A percentile compares a stretch with the other conserved stretches of the same genome.
phyloP scores from a whole-genome alignment of 78 protist genomes.

The Creolimax fragrantissima region DNA sequence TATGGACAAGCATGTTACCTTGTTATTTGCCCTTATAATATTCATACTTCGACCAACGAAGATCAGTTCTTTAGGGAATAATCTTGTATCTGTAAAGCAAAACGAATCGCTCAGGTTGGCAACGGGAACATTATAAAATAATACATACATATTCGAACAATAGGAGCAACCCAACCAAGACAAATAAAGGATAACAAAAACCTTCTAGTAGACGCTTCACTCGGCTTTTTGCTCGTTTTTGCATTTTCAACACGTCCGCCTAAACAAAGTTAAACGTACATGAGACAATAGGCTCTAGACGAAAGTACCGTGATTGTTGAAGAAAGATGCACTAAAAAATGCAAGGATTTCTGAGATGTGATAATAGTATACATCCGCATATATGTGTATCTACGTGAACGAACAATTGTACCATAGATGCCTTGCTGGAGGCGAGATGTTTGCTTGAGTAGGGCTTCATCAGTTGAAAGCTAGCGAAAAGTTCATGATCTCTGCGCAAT shows the following conservation, averaged over 20 bases:
- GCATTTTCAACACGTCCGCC: background rate
- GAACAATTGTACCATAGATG: too few relatives aligned
- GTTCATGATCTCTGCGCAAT: background rate
- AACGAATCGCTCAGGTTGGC: background rate
- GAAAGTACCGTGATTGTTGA: too few relatives aligned
- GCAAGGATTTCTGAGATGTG: too few relatives aligned
- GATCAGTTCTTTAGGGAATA: background rate
- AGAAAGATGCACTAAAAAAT: too few relatives aligned
- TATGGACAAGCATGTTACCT: background rate
- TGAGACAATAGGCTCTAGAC: too few relatives aligned
- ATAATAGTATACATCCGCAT: too few relatives aligned
- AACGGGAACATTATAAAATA: background rate
- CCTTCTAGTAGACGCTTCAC: background rate
- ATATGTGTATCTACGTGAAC: too few relatives aligned
- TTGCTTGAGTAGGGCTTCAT: background rate
- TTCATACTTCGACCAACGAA: constrained; percentile 11
- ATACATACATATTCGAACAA: background rate
- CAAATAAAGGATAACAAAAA: background rate
- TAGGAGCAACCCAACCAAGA: background rate
- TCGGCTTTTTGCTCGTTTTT: background rate
- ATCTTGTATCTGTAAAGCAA: background rate
- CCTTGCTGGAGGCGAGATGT: background rate
- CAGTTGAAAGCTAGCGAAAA: background rate
- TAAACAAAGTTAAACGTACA: background rate
- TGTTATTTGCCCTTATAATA: constrained; percentile 2